phyloP scores from a whole-genome alignment of 2,329 filamentous ascomycete genomes.

The Colletotrichum musicola region DNA sequence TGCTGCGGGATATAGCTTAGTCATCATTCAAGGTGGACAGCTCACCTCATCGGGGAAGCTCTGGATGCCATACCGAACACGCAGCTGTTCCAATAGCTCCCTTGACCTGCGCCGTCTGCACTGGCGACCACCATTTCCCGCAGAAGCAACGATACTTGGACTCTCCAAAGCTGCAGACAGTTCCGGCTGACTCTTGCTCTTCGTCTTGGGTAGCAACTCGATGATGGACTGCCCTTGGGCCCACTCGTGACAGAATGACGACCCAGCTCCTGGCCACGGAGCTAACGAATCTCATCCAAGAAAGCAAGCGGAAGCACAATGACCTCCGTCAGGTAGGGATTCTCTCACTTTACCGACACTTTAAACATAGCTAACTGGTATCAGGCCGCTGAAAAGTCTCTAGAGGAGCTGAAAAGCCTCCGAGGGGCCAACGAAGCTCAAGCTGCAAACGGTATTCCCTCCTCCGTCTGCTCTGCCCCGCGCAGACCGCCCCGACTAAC shows the following conservation, averaged over 20 bases:
- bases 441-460: constrained; percentile 72
- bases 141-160: not conserved
- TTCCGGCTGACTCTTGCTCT: not conserved
- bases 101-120: constrained; percentile 11
- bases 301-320: constrained; percentile 94
- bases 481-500: constrained; percentile 25
- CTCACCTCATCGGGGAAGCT: constrained; percentile 36
- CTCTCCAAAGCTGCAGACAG: not conserved
- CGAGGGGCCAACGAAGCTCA: constrained; percentile 81
- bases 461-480: constrained; percentile 41
- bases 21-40: constrained; percentile 40
- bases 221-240: constrained; percentile 34
- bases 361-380: not conserved
- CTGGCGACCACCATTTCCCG: not conserved
- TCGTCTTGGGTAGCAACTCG: not conserved
- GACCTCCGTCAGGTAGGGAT: constrained; percentile 80
- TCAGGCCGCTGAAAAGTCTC: constrained; percentile 91
- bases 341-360: too few species aligned
- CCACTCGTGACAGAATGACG: constrained; percentile 75
- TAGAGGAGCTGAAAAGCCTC: constrained; percentile 87
- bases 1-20: constrained; percentile 21
- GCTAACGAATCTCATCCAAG: constrained; percentile 90
- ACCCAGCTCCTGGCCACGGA: constrained; percentile 90
- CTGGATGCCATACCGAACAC: constrained; percentile 12
- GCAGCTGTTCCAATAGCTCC: constrained; percentile 22